Base-by-base conservation (phyloP, 2,329 filamentous ascomycete species). In the Aaosphaeria pasadenensis region DNA sequence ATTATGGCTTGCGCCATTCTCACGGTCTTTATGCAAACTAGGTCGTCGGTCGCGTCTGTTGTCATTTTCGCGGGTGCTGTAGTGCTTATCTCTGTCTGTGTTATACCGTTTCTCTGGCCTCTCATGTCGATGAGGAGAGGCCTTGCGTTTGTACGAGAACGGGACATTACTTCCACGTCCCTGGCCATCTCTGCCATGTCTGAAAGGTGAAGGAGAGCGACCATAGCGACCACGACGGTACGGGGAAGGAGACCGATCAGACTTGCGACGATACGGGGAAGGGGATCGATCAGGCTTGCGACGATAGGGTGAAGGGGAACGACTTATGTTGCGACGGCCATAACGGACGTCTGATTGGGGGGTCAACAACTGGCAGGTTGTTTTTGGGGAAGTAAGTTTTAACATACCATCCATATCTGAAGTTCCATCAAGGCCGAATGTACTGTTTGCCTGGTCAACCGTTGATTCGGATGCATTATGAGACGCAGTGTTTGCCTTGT, bases 61-160 rank as follows among this genome's bases (percentile, higher is more conserved):
- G 4, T 28, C 73, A 67, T 85, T 79, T 54, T 82, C 33, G 17
- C 33, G n/a, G 33, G 9, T 4, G 33, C 33, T 9, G 33, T 36
- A 36, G 33, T n/a, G 33, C 9, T 32, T 11, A 32, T 29, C 41
- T 43, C 24, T 7, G 11, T 43, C 41, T 7, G 30, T 83, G 60
- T 80, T 80, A 44, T 77, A 70, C 56, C 88, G 81, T 72, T 91
- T 91, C 60, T 80, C 81, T 36, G 59, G 58, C 28, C 63, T 60
- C 42, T 38, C 51, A 33, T 56, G 55, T 41, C 57, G 62, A 11
- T 60, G 57, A 33, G 58, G 59, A 7, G 62, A 63, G 50, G 82
- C 85, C 45, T 64, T 66, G 55, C 64, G 63, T 54, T 67, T 68
- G 41, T 58, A 48, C 41, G 29, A 6, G 11, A 7, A 9, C 11